Conservation (phyloP, 257 asterid species). For the Solanum medicagineum region DNA sequence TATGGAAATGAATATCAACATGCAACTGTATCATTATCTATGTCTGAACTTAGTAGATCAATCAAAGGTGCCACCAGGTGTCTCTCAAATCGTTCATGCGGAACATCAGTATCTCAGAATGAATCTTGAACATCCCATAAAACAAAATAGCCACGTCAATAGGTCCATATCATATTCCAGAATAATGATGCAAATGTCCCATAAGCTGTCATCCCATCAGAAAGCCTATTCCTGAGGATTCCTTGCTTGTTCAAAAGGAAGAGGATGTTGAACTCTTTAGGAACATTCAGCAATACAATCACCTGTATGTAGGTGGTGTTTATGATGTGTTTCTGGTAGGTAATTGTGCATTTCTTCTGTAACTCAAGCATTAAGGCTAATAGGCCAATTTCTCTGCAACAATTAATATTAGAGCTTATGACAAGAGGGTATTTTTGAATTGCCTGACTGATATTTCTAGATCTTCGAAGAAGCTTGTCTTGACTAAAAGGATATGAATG, state of each 20-base stretch:
- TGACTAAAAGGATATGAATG: background rate
- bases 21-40: constrained; percentile 36
- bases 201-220: no score
- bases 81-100: constrained; percentile 90
- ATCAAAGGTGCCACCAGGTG: constrained; percentile 70
- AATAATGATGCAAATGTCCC: constrained; percentile 40
- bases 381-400: background rate
- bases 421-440: background rate
- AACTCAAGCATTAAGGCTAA: background rate
- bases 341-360: background rate
- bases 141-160: no score
- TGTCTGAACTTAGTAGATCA: constrained; percentile 57
- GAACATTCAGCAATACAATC: constrained; percentile 27
- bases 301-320: constrained; percentile 29
- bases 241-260: constrained; percentile 5
- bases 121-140: constrained; percentile 50
- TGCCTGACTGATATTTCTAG: background rate
- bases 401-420: background rate
- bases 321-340: constrained; percentile 32
- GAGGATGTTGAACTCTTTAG: constrained; percentile 23
- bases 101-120: constrained; percentile 47
- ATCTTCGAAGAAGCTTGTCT: background rate
- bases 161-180: constrained; percentile 12
- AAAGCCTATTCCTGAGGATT: constrained; percentile 24
- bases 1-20: constrained; percentile 52